These are phyloP conservation scores for Pseudonectria buxi DNA, from an alignment of 2,329 filamentous ascomycete genomes.

Conservation along the genomic window DNA sequence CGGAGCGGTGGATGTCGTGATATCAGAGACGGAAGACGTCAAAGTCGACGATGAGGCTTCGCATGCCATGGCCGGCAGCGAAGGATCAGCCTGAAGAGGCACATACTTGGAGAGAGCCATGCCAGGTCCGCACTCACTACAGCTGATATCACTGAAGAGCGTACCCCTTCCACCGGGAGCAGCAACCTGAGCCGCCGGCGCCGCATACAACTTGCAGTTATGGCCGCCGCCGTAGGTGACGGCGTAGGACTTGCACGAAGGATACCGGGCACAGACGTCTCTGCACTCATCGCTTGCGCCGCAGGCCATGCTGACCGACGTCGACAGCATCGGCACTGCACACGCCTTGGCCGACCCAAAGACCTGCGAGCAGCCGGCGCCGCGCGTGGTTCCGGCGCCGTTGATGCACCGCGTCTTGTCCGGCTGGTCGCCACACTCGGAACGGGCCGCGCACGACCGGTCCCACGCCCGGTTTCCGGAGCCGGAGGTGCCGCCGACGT, in stretches of 20 bases:
- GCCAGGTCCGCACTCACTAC: conserved; percentile 10
- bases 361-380: conserved; percentile 7
- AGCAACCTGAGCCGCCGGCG: conserved; percentile 10
- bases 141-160: conserved; percentile 14
- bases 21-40: no score
- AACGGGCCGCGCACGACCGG: conserved; percentile 10
- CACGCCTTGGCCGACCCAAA: conserved; percentile 12
- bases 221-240: conserved; percentile 7
- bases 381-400: conserved; percentile 11
- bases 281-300: conserved; percentile 11
- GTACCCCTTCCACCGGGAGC: conserved; percentile 1
- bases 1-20: no score
- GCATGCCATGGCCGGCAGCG: conserved; percentile 2
- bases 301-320: conserved; percentile 4
- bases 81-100: conserved; percentile 3
- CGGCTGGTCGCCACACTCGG: conserved; percentile 6
- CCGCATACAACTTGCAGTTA: conserved; percentile 10
- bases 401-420: conserved; percentile 11
- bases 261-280: conserved; percentile 14
- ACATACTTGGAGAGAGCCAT: conserved; percentile 16
- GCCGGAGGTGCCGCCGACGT: conserved; percentile 4
- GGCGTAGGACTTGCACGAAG: conserved; percentile 16
- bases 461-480: conserved; percentile 13
- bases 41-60: no score
- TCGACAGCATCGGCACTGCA: conserved; percentile 11